A percentile compares a stretch with the other conserved stretches of the same genome.
phyloP scores from a whole-genome alignment of 1,139 yeast species.

The Meyerozyma athensensis region DNA sequence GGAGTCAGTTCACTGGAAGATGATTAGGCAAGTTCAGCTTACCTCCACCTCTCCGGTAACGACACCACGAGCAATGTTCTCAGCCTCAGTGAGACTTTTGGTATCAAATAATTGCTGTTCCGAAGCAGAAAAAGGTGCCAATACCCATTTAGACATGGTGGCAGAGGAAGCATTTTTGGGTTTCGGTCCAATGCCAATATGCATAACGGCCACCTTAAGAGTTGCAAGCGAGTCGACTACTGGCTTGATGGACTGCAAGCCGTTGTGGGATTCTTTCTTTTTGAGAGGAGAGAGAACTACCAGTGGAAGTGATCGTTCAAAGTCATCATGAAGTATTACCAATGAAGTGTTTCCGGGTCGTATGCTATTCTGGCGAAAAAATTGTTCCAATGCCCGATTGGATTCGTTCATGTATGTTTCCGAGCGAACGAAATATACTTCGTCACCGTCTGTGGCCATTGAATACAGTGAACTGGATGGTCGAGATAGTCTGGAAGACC shows the following conservation, averaged over 20 bases:
- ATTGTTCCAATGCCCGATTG: constrained; percentile 24
- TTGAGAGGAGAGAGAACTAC: constrained; percentile 26
- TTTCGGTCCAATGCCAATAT: constrained; percentile 44
- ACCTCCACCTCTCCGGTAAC: not conserved
- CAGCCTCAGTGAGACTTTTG: not conserved
- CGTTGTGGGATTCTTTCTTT: constrained; percentile 40
- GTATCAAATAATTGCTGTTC: not conserved
- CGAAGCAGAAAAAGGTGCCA: constrained; percentile 20
- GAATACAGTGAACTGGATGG: constrained; percentile 20
- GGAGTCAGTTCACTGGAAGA: not conserved
- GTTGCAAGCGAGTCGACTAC: constrained; percentile 8
- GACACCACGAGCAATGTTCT: not conserved
- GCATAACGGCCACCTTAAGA: constrained; percentile 25
- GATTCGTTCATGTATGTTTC: constrained; percentile 42
- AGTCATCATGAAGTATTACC: constrained; percentile 37
- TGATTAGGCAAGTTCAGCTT: not conserved
- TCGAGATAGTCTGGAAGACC: constrained; percentile 21
- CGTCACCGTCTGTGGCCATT: constrained; percentile 15
- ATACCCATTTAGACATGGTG: constrained; percentile 39
- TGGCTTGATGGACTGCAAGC: constrained; percentile 25
- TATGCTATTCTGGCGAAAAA: constrained; percentile 18
- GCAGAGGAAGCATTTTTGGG: constrained; percentile 31
- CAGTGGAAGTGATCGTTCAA: constrained; percentile 28
- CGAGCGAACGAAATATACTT: constrained; percentile 30
- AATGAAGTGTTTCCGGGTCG: constrained; percentile 15